phyloP scores from a whole-genome alignment of 805 yeast genomes.

The Metschnikowia shivogae region DNA sequence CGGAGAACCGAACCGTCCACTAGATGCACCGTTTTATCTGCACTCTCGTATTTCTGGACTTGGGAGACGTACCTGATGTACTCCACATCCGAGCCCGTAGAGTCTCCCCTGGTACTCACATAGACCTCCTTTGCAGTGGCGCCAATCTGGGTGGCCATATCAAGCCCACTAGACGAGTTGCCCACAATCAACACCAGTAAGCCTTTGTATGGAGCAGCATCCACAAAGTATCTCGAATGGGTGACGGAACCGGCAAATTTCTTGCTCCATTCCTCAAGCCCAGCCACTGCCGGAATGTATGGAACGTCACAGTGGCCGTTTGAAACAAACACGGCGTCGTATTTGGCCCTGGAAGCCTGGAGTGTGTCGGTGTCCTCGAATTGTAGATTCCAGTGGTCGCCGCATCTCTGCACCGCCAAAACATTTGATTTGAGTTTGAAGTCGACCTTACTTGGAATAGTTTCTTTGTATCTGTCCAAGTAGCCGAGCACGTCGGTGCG shows the following conservation, averaged over 20 bases:
- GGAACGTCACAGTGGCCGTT: constrained; percentile 39
- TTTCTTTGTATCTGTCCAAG: constrained; percentile 49
- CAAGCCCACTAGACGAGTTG: constrained; percentile 73
- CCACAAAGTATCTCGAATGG: constrained; percentile 34
- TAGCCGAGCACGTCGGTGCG: constrained; percentile 61
- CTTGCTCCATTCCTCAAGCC: constrained; percentile 28
- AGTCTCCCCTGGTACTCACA: constrained; percentile 14
- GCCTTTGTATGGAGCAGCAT: constrained; percentile 19
- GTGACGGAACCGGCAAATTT: constrained; percentile 23
- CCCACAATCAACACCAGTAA: constrained; percentile 64
- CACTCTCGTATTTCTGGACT: constrained; percentile 11
- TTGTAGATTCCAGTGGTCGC: constrained; percentile 9
- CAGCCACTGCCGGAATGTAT: constrained; percentile 29
- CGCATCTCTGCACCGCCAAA: constrained; percentile 23
- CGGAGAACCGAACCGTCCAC: constrained; percentile 8
- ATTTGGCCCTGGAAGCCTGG: constrained; percentile 16
- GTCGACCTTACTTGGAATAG: constrained; percentile 23
- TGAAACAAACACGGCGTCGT: constrained; percentile 39
- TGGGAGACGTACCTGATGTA: constrained; percentile 9
- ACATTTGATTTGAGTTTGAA: constrained; percentile 44
- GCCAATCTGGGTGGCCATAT: constrained; percentile 60
- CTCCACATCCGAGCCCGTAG: constrained; percentile 7
- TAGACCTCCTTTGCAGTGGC: constrained; percentile 20
- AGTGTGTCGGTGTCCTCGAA: constrained; percentile 6
- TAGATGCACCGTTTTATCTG: constrained; percentile 7